A percentile compares a stretch with the other conserved stretches of the same genome.
phyloP scores from a whole-genome alignment of 1,139 yeast genomes.

The Maudiozyma humilis region DNA sequence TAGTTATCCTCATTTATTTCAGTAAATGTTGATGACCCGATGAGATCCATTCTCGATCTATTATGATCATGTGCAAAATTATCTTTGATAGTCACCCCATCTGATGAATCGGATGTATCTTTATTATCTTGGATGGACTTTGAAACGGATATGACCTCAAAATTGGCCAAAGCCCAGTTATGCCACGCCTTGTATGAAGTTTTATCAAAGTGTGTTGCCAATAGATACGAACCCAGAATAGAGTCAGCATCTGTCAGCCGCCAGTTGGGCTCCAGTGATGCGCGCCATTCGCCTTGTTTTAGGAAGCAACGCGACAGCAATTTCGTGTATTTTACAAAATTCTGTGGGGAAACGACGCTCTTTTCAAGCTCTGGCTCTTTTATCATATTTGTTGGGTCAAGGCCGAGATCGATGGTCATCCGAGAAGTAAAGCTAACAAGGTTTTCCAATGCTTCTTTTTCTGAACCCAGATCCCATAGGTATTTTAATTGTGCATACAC shows the following conservation, averaged over 20 bases:
- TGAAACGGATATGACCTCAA: conserved; percentile 76
- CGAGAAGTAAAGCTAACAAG: conserved; percentile 86
- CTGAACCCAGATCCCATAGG: conserved; percentile 94
- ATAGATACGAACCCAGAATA: conserved; percentile 80
- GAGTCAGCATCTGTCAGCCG: conserved; percentile 59
- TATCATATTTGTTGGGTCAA: conserved; percentile 72
- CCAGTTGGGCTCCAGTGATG: conserved; percentile 72
- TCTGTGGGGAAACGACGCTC: conserved; percentile 66
- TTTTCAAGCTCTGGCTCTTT: conserved; percentile 44
- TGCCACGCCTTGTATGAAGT: conserved; percentile 99
- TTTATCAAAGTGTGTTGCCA: conserved; percentile 91
- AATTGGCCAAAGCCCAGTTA: conserved; percentile 97
- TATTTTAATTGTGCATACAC: conserved; percentile 94
- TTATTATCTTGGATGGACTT: conserved; percentile 33
- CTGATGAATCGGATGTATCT: conserved; percentile 21
- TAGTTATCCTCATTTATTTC: conserved; percentile 23
- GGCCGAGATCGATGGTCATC: conserved; percentile 82
- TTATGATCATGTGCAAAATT: neutral
- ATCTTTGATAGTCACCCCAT: conserved; percentile 10
- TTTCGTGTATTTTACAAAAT: conserved; percentile 79
- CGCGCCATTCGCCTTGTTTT: conserved; percentile 98
- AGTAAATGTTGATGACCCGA: conserved; percentile 21
- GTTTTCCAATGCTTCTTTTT: conserved; percentile 77
- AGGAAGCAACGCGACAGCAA: conserved; percentile 88
- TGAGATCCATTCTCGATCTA: conserved; percentile 14